These are phyloP conservation scores for Pugionium dolabratum DNA, from an alignment of 345 rosid species.

Conservation along the genomic window DNA sequence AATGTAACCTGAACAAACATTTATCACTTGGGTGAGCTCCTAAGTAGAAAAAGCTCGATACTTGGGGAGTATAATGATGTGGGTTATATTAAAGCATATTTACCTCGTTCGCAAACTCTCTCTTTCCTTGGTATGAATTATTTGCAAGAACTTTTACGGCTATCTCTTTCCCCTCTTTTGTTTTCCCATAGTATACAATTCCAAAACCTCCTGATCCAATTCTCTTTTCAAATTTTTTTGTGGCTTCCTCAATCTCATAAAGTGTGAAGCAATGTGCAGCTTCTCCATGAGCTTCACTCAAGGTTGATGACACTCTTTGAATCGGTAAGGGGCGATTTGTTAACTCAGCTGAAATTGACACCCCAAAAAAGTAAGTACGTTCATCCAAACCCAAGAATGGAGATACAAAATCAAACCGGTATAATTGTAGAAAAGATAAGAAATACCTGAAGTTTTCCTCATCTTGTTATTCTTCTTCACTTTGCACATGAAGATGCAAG, in stretches of 20 bases:
- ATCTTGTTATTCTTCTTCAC: conserved; percentile 48
- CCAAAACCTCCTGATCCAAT: conserved; percentile 99
- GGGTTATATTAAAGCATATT: conserved; percentile 13
- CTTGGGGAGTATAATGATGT: neutral
- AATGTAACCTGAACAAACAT: conserved; percentile 69
- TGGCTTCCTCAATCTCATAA: conserved; percentile 78
- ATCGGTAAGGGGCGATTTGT: conserved; percentile 45
- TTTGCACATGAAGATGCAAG: conserved; percentile 57
- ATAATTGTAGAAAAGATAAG: neutral
- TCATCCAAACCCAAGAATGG: conserved; percentile 10
- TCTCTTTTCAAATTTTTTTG: conserved; percentile 72
- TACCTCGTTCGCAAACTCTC: conserved; percentile 97
- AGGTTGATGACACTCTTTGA: conserved; percentile 59
- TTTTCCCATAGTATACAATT: conserved; percentile 79
- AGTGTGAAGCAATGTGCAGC: conserved; percentile 81
- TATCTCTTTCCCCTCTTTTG: conserved; percentile 88
- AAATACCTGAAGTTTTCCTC: conserved; percentile 37
- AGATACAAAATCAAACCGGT: neutral
- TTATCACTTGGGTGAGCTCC: conserved; percentile 2
- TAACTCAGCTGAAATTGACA: conserved; percentile 33
- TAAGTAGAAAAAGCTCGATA: neutral
- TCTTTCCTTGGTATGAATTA: conserved; percentile 87
- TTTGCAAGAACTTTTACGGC: conserved; percentile 83
- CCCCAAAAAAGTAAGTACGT: conserved; percentile 11
- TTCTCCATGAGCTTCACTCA: conserved; percentile 68